phyloP scores from a whole-genome alignment of 768 basidiomycete genomes.

The Sistotremastrum suecicum region DNA sequence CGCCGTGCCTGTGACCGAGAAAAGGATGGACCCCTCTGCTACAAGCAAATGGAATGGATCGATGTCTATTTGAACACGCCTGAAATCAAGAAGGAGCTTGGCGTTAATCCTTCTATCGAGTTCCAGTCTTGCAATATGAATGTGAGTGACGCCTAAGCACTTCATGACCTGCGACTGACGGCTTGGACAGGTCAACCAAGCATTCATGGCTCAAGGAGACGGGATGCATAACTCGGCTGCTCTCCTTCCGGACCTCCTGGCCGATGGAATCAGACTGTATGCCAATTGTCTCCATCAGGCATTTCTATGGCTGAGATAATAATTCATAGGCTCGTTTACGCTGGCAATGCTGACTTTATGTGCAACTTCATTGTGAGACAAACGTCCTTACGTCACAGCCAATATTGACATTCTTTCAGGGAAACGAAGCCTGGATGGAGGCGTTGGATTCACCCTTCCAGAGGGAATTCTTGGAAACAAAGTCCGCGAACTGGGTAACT shows the following conservation, averaged over 20 bases:
- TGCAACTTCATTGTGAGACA: slow-evolving; percentile 63
- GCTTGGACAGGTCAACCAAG: slow-evolving; percentile 55
- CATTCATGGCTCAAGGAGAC: slow-evolving; percentile 73
- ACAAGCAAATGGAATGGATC: slow-evolving; percentile 72
- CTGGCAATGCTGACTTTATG: slow-evolving; percentile 46
- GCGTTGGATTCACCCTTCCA: slow-evolving; percentile 47
- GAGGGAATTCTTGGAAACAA: slow-evolving; percentile 38
- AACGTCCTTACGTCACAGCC: neutral
- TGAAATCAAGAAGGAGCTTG: slow-evolving; percentile 63
- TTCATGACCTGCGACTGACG: slow-evolving; percentile 14
- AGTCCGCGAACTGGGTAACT: slow-evolving; percentile 42
- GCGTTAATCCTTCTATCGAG: slow-evolving; percentile 41
- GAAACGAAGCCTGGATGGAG: slow-evolving; percentile 67
- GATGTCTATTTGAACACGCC: slow-evolving; percentile 79
- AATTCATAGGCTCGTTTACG: slow-evolving; percentile 3
- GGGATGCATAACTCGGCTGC: slow-evolving; percentile 69
- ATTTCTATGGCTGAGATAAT: slow-evolving; percentile 1
- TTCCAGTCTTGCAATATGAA: slow-evolving; percentile 64
- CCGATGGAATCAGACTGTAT: slow-evolving; percentile 69
- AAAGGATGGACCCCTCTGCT: slow-evolving; percentile 63
- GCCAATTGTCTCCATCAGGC: slow-evolving; percentile 79
- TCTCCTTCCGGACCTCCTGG: slow-evolving; percentile 67
- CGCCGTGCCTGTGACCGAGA: slow-evolving; percentile 57
- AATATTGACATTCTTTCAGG: slow-evolving; percentile 23
- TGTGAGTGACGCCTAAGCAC: neutral